Base-by-base conservation (phyloP, 192 early-diverging fungal species). In the Coemansia sp. region DNA sequence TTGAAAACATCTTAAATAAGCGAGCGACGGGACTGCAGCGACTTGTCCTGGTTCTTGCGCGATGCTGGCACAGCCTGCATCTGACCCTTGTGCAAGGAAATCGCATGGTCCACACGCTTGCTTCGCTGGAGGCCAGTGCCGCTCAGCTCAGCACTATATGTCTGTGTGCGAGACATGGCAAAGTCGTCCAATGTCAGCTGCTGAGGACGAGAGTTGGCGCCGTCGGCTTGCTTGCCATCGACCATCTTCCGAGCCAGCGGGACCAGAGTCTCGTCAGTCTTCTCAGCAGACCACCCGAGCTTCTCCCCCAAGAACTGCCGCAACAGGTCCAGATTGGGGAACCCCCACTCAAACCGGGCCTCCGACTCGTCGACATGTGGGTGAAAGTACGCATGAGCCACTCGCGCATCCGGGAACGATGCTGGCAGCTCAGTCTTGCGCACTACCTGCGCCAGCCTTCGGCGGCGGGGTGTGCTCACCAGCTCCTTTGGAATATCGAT, bases 351-450 rank as follows among this genome's bases (percentile, higher is more conserved):
- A 20, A 85, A 75, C 34, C 20, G 39, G 24, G 70, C 39, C 5
- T 69, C 47, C 0, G 71, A 75, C 39, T 84, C 39, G 41, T 80
- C 69, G 7, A 98, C 94, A 36, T 86, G 65, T 0, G 98, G 98
- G 20, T 87, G 65, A 29, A 89, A 70, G 74, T 98, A 99, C 0
- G 97, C 95, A 12, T 89, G 87, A 20, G 79, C 80, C 1, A 98
- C 89, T 43, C 85, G 86, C 16, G 85, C 80, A 71, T 93, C 89
- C 10, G 97, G 98, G 68, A 99, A 99, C 13, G 74, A 73, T 0
- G 83, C 78, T 0, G 96, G 91, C 2, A 99, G 66, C 18, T 90
- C 85, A 5, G 93, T 67, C 44, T 86, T 89, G 62, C 78, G 86
- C n/a, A 88, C 83, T 46, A 86, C 85, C 57, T 90, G 91, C 10